A percentile compares a stretch with the other conserved stretches of the same genome.
Evolutionary conservation across 2,329 filamentous ascomycete genomes (phyloP).

Genomic region (Neonectria hederae): DNA sequence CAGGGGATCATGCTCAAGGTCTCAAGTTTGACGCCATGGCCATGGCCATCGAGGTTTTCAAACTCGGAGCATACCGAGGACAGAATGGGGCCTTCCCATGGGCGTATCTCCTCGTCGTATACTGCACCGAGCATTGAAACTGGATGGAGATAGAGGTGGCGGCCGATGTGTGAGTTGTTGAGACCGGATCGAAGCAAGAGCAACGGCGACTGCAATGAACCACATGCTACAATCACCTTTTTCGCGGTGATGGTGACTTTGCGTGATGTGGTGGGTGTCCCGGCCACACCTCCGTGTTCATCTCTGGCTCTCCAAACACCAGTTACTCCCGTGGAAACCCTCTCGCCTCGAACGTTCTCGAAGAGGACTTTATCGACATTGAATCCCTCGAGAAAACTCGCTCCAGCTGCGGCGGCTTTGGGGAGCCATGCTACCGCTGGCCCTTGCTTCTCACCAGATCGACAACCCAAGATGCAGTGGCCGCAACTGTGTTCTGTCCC

Average conservation of each 20-base stretch:
- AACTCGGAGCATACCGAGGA: conserved; percentile 14
- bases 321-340: conserved; percentile 70
- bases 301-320: conserved; percentile 72
- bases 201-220: conserved; percentile 14
- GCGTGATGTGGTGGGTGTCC: background rate
- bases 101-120: conserved; percentile 12
- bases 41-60: conserved; percentile 20
- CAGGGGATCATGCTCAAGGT: conserved; percentile 13
- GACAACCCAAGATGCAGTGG: conserved; percentile 62
- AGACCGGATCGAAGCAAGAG: conserved; percentile 16
- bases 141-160: conserved; percentile 21
- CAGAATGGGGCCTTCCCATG: conserved; percentile 20
- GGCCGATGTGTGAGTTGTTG: conserved; percentile 19
- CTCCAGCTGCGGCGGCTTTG: conserved; percentile 75
- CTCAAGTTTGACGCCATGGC: conserved; percentile 21
- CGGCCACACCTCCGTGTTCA: background rate
- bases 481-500: conserved; percentile 73
- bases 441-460: conserved; percentile 76
- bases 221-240: conserved; percentile 16
- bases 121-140: conserved; percentile 11
- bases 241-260: conserved; percentile 14
- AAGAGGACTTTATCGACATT: conserved; percentile 73
- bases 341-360: conserved; percentile 56
- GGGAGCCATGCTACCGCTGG: conserved; percentile 77
- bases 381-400: conserved; percentile 80